Conservation (phyloP, 1,284 basidiomycete genomes). For the Taiwanofungus camphoratus region DNA sequence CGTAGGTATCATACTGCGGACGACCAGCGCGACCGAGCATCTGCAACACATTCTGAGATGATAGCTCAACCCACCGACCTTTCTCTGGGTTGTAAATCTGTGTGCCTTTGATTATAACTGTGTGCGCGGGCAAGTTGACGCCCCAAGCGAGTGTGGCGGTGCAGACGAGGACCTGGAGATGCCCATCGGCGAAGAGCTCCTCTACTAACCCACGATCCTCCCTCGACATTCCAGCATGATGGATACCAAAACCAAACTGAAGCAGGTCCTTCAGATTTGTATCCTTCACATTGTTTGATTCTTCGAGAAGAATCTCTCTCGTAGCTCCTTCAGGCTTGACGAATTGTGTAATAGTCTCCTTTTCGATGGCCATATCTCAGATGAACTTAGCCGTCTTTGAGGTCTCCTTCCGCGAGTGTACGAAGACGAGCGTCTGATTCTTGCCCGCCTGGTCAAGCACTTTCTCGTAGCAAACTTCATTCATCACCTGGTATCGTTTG, state of each 20-base stretch:
- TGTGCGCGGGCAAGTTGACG: conserved; percentile 97
- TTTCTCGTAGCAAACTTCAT: conserved; percentile 99
- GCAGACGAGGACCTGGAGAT: conserved; percentile 92
- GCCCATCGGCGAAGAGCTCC: conserved; percentile 90
- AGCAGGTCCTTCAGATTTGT: conserved; percentile 83
- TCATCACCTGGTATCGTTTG: conserved; percentile 96
- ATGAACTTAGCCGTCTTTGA: conserved; percentile 96
- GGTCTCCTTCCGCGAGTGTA: conserved; percentile 98
- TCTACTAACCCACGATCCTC: conserved; percentile 93
- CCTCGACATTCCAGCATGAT: conserved; percentile 98
- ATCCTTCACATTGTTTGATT: conserved; percentile 83
- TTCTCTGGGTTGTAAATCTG: conserved; percentile 99
- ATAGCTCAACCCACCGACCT: conserved; percentile 95
- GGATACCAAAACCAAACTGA: conserved; percentile 96
- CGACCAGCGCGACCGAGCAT: conserved; percentile 99
- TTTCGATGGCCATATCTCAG: conserved; percentile 92
- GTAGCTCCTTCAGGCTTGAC: conserved; percentile 88
- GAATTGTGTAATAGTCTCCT: conserved; percentile 93
- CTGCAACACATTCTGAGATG: conserved; percentile 95
- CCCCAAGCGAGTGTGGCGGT: conserved; percentile 99
- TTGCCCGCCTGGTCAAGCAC: conserved; percentile 90
- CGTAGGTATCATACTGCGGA: conserved; percentile 96
- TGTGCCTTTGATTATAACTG: conserved; percentile 99
- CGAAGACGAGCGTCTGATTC: conserved; percentile 92
- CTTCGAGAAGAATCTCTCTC: conserved; percentile 82